phyloP scores from a whole-genome alignment of 164 flowering plant genomes.

The Macadamia tetraphylla region DNA sequence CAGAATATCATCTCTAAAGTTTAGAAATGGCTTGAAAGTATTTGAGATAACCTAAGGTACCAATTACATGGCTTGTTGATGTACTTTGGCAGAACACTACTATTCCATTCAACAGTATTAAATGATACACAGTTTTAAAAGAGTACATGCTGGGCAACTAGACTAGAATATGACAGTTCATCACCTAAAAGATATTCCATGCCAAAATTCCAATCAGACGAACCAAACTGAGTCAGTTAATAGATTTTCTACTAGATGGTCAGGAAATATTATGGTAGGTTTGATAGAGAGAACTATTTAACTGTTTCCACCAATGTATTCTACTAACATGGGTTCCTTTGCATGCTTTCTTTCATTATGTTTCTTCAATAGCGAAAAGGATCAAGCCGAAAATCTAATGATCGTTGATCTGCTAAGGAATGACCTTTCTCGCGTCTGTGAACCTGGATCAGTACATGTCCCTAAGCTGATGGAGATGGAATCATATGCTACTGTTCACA shows the following conservation, averaged over 20 bases:
- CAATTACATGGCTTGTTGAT: too few species aligned
- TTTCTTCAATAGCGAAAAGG: slow-evolving; percentile 66
- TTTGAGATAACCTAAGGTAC: too few species aligned
- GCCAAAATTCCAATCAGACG: too few species aligned
- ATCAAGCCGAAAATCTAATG: slow-evolving; percentile 98
- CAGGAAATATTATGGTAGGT: neutral
- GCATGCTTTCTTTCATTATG: neutral
- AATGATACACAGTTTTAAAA: too few species aligned
- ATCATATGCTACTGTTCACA: slow-evolving; percentile 91
- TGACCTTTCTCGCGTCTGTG: slow-evolving; percentile 92
- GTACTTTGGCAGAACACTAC: too few species aligned
- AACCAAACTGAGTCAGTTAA: too few species aligned
- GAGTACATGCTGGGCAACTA: too few species aligned
- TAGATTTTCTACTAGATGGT: too few species aligned
- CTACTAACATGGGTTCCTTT: neutral
- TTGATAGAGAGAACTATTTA: neutral
- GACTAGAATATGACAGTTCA: too few species aligned
- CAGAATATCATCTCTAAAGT: neutral
- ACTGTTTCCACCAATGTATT: neutral
- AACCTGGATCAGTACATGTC: slow-evolving; percentile 89
- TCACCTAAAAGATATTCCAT: too few species aligned
- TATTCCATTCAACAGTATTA: too few species aligned
- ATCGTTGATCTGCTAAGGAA: slow-evolving; percentile 96
- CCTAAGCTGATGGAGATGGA: slow-evolving; percentile 91
- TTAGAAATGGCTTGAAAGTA: too few species aligned